Evolutionary conservation across 345 rosid species (phyloP).

Genomic region (Citrus glauca): DNA sequence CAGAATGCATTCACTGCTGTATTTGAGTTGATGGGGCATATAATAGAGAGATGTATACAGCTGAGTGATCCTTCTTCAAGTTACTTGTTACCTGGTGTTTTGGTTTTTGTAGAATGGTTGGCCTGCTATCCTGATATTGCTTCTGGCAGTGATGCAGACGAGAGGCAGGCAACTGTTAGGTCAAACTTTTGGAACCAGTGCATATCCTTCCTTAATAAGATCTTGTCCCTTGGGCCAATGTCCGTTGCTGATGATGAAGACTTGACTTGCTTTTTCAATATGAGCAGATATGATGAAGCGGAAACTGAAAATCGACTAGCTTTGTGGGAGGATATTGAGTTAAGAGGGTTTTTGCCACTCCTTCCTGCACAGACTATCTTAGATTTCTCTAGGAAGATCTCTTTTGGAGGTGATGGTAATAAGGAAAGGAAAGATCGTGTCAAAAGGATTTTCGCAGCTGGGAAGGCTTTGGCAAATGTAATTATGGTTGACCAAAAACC

Average conservation of each 20-base stretch:
- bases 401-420: conserved; percentile 53
- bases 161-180: conserved; percentile 56
- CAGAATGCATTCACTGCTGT: conserved; percentile 80
- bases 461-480: conserved; percentile 59
- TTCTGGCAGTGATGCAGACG: conserved; percentile 59
- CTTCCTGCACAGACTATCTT: conserved; percentile 83
- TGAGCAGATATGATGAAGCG: conserved; percentile 89
- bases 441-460: conserved; percentile 83
- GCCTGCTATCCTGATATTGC: conserved; percentile 85
- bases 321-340: conserved; percentile 88
- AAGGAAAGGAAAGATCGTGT: conserved; percentile 70
- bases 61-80: conserved; percentile 72
- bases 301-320: conserved; percentile 88
- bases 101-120: conserved; percentile 91
- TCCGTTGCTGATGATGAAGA: conserved; percentile 65
- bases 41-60: conserved; percentile 59
- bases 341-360: conserved; percentile 87
- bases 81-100: conserved; percentile 70
- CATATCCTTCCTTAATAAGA: conserved; percentile 62
- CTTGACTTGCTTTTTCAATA: conserved; percentile 75
- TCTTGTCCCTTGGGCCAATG: conserved; percentile 44
- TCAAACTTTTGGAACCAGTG: conserved; percentile 69
- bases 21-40: conserved; percentile 65
- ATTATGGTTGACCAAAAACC: conserved; percentile 59
- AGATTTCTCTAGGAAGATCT: conserved; percentile 73